Percentiles rank a stretch among this genome's conserved stretches.
phyloP scores from a whole-genome alignment of 2,329 filamentous ascomycete genomes.

The Chaetomiaceae sp. region DNA sequence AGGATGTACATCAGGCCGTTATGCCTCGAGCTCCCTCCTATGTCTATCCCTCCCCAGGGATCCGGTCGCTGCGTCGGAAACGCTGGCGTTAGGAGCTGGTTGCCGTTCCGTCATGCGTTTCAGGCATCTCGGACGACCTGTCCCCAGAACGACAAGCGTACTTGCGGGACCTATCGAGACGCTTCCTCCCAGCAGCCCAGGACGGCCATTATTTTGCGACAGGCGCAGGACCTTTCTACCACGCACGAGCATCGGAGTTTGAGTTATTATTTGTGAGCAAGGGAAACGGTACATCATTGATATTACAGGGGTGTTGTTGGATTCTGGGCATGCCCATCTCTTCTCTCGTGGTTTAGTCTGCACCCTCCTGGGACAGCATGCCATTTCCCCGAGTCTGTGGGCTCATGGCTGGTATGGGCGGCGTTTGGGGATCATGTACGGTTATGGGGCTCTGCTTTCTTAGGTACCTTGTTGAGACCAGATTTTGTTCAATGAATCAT shows the following conservation, averaged over 20 bases:
- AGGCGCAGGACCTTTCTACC: neutral
- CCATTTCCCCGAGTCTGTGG: neutral
- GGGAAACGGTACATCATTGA: conserved; percentile 1
- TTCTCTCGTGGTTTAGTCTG: neutral
- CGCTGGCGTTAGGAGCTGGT: neutral
- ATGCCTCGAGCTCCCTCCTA: neutral
- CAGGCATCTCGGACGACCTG: neutral
- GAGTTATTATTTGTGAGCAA: neutral
- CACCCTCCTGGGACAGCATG: neutral
- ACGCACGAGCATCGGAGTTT: conserved; percentile 2
- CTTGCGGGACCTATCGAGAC: neutral
- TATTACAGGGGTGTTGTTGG: conserved; percentile 10
- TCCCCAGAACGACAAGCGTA: too few species aligned
- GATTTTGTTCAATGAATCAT: neutral
- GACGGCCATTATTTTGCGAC: neutral
- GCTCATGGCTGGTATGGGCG: neutral
- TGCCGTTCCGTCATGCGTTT: neutral
- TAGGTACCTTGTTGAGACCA: conserved; percentile 7
- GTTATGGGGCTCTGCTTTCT: neutral
- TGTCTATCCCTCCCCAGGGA: neutral
- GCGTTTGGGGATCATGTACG: conserved; percentile 3
- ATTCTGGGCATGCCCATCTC: conserved; percentile 3
- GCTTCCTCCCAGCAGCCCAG: neutral
- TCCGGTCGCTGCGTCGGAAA: too few species aligned
- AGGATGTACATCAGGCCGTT: conserved; percentile 4